phyloP scores from a whole-genome alignment of 2,329 filamentous ascomycete species.

The Trichoderma sp. region DNA sequence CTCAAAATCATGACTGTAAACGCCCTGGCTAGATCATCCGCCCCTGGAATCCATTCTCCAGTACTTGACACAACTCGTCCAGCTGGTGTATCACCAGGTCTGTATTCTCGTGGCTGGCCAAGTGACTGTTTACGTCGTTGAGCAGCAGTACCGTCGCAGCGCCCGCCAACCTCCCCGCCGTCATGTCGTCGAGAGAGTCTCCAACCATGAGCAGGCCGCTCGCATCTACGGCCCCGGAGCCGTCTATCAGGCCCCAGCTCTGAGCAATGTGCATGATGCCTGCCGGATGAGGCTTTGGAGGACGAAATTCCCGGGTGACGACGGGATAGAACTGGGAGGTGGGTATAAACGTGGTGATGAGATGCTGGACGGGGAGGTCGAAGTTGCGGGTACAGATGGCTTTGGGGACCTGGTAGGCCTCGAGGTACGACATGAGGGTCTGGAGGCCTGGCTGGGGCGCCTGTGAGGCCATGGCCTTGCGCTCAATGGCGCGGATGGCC shows the following conservation, averaged over 20 bases:
- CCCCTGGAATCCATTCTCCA: constrained; percentile 76
- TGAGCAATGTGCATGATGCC: constrained; percentile 85
- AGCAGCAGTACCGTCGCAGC: constrained; percentile 87
- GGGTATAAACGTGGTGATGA: constrained; percentile 75
- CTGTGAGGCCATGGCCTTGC: constrained; percentile 77
- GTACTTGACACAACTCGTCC: constrained; percentile 74
- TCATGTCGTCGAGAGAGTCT: constrained; percentile 91
- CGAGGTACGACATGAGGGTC: constrained; percentile 80
- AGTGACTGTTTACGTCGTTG: constrained; percentile 75
- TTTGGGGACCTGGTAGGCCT: constrained; percentile 68
- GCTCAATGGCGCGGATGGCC: constrained; percentile 78
- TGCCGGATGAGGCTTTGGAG: constrained; percentile 84
- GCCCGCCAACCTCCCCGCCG: constrained; percentile 78
- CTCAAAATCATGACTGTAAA: constrained; percentile 1
- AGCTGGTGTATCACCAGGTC: constrained; percentile 72
- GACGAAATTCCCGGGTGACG: constrained; percentile 80
- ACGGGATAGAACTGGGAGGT: constrained; percentile 73
- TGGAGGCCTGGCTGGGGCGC: constrained; percentile 79
- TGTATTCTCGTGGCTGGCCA: constrained; percentile 74
- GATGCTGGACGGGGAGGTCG: constrained; percentile 73
- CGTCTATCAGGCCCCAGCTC: constrained; percentile 65
- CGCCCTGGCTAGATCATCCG: constrained; percentile 35
- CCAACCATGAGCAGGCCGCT: constrained; percentile 67
- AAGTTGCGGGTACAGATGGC: constrained; percentile 96
- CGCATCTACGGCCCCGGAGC: constrained; percentile 45